phyloP scores from a whole-genome alignment of 345 rosid species.

The Gossypium raimondii region DNA sequence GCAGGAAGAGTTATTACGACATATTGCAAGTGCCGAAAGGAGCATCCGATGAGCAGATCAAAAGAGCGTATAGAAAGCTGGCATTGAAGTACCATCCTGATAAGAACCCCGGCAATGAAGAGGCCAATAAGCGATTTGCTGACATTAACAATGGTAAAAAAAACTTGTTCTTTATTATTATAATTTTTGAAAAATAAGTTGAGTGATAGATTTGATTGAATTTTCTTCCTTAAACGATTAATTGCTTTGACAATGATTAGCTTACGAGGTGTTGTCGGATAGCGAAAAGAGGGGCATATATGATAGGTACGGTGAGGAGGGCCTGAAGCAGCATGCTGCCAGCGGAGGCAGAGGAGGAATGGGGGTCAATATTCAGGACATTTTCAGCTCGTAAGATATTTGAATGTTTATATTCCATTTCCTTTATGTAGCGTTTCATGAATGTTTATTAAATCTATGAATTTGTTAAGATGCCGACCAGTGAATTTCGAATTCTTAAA shows the following conservation, averaged over 20 bases:
- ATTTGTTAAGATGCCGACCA: too few relatives aligned
- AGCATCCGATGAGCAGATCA: constrained; percentile 97
- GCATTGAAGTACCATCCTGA: constrained; percentile 99
- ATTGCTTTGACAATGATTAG: constrained; percentile 31
- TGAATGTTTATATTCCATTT: neutral
- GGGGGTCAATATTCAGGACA: constrained; percentile 62
- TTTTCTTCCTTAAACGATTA: neutral
- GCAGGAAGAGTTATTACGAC: constrained; percentile 92
- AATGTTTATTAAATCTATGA: too few relatives aligned
- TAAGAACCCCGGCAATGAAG: constrained; percentile 98
- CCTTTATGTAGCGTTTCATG: neutral
- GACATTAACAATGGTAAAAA: constrained; percentile 82
- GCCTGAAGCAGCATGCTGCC: constrained; percentile 90
- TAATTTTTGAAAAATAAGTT: neutral
- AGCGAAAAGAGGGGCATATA: constrained; percentile 80
- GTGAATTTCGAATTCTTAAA: too few relatives aligned
- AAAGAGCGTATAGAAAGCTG: constrained; percentile 91
- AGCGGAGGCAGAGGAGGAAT: constrained; percentile 80
- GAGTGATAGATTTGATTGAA: neutral
- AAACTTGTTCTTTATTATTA: neutral
- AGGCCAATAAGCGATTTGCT: constrained; percentile 82
- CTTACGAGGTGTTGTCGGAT: constrained; percentile 95
- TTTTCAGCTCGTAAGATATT: constrained; percentile 50
- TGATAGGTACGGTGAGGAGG: constrained; percentile 91
- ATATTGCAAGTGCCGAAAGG: constrained; percentile 84